Conservation (phyloP, 1,139 yeast genomes). For the Suhomyces ambrosiae region DNA sequence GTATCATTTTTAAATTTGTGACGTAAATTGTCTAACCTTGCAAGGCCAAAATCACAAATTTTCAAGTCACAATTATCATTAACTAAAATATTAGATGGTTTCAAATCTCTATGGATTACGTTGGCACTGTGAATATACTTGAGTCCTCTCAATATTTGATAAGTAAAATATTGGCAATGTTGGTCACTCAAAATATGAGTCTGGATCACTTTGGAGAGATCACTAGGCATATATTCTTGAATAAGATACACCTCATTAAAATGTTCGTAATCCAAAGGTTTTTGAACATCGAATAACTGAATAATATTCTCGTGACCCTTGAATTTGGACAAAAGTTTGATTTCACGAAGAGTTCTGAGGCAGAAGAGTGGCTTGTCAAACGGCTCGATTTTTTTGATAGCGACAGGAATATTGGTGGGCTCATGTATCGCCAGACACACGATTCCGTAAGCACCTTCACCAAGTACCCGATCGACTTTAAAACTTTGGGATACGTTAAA, state of each 20-base stretch:
- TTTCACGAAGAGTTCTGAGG: constrained; percentile 46
- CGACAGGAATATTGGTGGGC: constrained; percentile 43
- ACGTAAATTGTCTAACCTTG: constrained; percentile 38
- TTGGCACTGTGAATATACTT: constrained; percentile 97
- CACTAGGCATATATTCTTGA: constrained; percentile 74
- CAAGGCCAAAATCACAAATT: constrained; percentile 88
- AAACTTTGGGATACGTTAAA: constrained; percentile 29
- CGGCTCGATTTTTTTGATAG: constrained; percentile 45
- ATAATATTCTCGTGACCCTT: constrained; percentile 45
- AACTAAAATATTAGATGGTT: constrained; percentile 89
- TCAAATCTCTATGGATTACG: constrained; percentile 92
- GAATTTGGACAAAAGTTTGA: constrained; percentile 38
- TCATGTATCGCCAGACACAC: constrained; percentile 45
- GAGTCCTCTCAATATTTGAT: constrained; percentile 90
- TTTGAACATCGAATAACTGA: constrained; percentile 40
- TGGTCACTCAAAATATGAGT: constrained; percentile 59
- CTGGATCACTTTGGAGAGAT: constrained; percentile 59
- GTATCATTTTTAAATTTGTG: constrained; percentile 30
- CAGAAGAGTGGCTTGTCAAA: constrained; percentile 41
- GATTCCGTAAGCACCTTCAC: constrained; percentile 50
- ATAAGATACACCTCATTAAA: constrained; percentile 71
- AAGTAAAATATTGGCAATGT: constrained; percentile 69
- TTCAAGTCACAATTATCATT: constrained; percentile 95
- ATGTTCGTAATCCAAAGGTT: constrained; percentile 33
- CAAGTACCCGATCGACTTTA: constrained; percentile 46